A percentile compares a stretch with the other conserved stretches of the same genome.
Conservation (phyloP, 495 filamentous ascomycete genomes). For the Hypoxylon intermedium region DNA sequence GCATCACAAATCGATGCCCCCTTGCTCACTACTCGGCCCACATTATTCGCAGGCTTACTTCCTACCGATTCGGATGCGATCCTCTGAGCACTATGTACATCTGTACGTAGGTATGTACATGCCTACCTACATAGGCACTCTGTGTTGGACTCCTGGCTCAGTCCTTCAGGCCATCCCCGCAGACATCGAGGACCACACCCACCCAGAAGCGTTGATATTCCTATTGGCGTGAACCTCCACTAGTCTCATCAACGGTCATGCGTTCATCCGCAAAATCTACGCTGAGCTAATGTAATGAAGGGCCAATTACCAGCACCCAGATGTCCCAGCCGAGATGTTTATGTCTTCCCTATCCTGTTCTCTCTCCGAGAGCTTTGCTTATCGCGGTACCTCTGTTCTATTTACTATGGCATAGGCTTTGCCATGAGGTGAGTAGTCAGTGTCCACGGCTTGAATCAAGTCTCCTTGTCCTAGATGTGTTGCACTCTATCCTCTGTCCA, state of each 20-base stretch:
- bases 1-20: constrained; percentile 45
- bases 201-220: constrained; percentile 40
- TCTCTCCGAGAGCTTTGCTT: constrained; percentile 38
- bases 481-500: constrained; percentile 18
- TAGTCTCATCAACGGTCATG: constrained; percentile 57
- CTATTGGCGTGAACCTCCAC: constrained; percentile 50
- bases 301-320: constrained; percentile 50
- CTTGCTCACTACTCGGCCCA: constrained; percentile 43
- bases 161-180: constrained; percentile 43
- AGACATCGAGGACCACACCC: constrained; percentile 47
- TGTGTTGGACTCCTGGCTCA: constrained; percentile 25
- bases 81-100: constrained; percentile 37
- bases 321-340: constrained; percentile 53
- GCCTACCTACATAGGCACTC: constrained; percentile 6
- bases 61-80: constrained; percentile 48
- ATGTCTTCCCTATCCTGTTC: constrained; percentile 43
- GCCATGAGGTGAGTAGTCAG: constrained; percentile 5
- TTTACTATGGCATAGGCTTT: constrained; percentile 11
- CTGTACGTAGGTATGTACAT: constrained; percentile 21
- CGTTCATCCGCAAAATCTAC: constrained; percentile 55
- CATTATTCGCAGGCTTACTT: constrained; percentile 45
- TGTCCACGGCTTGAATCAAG: constrained; percentile 15
- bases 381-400: constrained; percentile 31
- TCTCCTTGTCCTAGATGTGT: constrained; percentile 26
- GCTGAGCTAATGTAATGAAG: constrained; percentile 52